Conservation (phyloP, 2,329 filamentous ascomycete species). For the Karstenula rhodostoma region DNA sequence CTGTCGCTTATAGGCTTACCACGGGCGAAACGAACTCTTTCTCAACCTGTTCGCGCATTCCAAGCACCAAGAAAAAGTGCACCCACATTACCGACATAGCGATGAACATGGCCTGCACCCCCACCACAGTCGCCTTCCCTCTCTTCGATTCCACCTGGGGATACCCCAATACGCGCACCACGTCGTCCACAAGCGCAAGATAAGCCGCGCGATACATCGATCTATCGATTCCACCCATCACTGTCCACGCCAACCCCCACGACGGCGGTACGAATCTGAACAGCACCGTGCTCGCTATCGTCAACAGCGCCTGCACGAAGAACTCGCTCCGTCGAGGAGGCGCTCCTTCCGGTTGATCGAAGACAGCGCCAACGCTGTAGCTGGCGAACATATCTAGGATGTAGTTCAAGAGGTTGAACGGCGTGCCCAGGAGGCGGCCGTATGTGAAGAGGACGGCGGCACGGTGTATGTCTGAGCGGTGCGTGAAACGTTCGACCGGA, state of each 20-base stretch:
- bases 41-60: neutral
- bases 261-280: slow-evolving; percentile 12
- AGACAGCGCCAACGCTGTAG: slow-evolving; percentile 14
- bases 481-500: slow-evolving; percentile 27
- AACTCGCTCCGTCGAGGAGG: slow-evolving; percentile 26
- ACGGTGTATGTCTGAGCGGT: slow-evolving; percentile 23
- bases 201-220: slow-evolving; percentile 23
- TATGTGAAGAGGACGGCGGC: slow-evolving; percentile 26
- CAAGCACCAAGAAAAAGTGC: neutral
- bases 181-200: slow-evolving; percentile 31
- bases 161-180: slow-evolving; percentile 23
- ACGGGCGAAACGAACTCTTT: neutral
- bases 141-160: slow-evolving; percentile 23
- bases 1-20: no score
- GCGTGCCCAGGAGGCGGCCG: slow-evolving; percentile 24
- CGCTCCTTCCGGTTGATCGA: slow-evolving; percentile 23
- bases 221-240: slow-evolving; percentile 17
- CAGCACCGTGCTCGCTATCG: slow-evolving; percentile 16
- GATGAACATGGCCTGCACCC: slow-evolving; percentile 18
- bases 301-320: slow-evolving; percentile 18
- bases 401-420: slow-evolving; percentile 20
- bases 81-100: slow-evolving; percentile 3
- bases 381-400: slow-evolving; percentile 20
- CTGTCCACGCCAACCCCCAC: slow-evolving; percentile 10
- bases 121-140: slow-evolving; percentile 20